These are phyloP conservation scores for Vicia faba DNA, from an alignment of 306 rosid genomes.

Conservation along the genomic window DNA sequence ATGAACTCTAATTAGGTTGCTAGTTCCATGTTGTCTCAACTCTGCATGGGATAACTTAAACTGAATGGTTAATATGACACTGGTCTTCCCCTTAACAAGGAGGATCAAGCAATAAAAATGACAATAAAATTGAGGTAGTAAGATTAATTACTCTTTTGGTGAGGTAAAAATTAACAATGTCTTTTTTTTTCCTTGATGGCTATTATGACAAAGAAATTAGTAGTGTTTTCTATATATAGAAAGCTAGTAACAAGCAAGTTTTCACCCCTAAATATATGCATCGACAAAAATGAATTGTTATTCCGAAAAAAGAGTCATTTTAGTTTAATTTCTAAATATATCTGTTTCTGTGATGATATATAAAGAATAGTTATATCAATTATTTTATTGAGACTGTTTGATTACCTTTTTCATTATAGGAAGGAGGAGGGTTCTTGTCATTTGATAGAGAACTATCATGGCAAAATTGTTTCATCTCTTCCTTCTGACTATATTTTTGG, in stretches of 20 bases:
- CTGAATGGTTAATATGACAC: too few species aligned
- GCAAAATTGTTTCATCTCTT: background rate
- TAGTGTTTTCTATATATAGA: constrained; percentile 30
- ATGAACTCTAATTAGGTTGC: too few species aligned
- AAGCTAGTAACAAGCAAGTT: constrained; percentile 1
- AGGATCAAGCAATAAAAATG: constrained; percentile 3
- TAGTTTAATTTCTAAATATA: background rate
- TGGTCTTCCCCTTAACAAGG: constrained; percentile 6
- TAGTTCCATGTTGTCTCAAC: too few species aligned
- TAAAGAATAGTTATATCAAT: too few species aligned
- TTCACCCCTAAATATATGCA: constrained; percentile 9
- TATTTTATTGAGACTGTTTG: background rate
- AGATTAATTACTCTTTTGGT: too few species aligned
- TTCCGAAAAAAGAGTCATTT: constrained; percentile 1
- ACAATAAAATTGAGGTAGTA: too few species aligned
- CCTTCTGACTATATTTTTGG: constrained; percentile 17
- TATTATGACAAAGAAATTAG: constrained; percentile 15
- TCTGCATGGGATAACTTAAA: too few species aligned
- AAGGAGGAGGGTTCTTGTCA: constrained; percentile 9
- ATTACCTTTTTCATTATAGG: background rate
- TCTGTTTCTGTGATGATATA: too few species aligned
- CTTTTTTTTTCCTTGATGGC: constrained; percentile 10
- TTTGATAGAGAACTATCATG: constrained; percentile 24
- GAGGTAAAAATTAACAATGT: background rate
- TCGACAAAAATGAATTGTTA: constrained; percentile 25